A percentile compares a stretch with the other conserved stretches of the same genome.
phyloP scores from a whole-genome alignment of 805 yeast genomes.

The Candida sithepensis region DNA sequence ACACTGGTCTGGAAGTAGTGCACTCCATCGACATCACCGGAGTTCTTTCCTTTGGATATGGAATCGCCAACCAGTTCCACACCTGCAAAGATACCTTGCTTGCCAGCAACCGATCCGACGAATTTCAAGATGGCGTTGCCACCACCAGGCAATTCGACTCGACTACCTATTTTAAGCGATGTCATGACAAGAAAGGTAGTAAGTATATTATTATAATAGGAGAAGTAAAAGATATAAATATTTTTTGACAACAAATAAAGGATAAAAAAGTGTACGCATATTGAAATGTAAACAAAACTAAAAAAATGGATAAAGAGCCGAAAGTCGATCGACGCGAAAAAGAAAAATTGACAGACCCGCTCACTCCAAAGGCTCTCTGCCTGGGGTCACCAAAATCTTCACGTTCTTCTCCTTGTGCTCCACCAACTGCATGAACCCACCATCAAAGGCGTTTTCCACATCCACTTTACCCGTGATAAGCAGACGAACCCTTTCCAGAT shows the following conservation, averaged over 20 bases:
- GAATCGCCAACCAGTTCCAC: conserved; percentile 74
- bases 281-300: background rate
- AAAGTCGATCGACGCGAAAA: background rate
- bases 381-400: conserved; percentile 51
- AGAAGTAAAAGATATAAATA: background rate
- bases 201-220: background rate
- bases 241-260: too few species aligned
- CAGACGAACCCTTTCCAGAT: conserved; percentile 38
- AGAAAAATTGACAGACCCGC: background rate
- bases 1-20: conserved; percentile 61
- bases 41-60: conserved; percentile 69
- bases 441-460: conserved; percentile 48
- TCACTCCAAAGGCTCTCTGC: conserved; percentile 15
- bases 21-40: conserved; percentile 74
- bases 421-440: conserved; percentile 50
- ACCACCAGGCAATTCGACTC: conserved; percentile 54
- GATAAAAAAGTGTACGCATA: background rate
- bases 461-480: conserved; percentile 53
- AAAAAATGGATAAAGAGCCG: too few species aligned
- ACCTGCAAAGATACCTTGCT: conserved; percentile 80
- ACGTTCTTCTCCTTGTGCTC: conserved; percentile 53
- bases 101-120: conserved; percentile 70
- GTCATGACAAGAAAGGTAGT: too few species aligned
- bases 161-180: conserved; percentile 14
- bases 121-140: conserved; percentile 66